Conservation (phyloP, 176 grass and related monocot genomes). For the Neostapfia colusana region DNA sequence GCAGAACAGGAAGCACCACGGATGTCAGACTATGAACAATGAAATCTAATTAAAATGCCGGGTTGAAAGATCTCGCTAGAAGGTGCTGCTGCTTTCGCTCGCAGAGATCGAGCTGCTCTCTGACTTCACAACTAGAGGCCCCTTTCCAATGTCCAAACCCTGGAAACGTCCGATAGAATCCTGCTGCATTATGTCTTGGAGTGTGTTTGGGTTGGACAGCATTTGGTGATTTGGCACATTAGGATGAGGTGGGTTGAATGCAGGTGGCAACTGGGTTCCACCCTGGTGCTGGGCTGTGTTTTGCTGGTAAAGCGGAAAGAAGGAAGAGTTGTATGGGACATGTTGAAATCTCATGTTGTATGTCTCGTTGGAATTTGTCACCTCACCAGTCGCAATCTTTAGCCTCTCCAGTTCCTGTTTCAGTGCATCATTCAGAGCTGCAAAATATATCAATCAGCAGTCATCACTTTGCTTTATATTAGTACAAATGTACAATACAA, state of each 20-base stretch:
- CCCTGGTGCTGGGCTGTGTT: conserved; percentile 52
- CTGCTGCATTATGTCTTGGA: conserved; percentile 85
- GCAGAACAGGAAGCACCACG: conserved; percentile 44
- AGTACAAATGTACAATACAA: conserved; percentile 17
- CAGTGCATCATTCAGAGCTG: conserved; percentile 92
- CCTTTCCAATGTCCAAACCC: conserved; percentile 85
- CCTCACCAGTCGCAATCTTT: conserved; percentile 84
- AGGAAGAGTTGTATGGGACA: conserved; percentile 68
- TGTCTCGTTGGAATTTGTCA: conserved; percentile 58
- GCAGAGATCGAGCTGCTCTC: conserved; percentile 88
- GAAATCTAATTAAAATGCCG: conserved; percentile 47
- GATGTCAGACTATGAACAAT: conserved; percentile 88
- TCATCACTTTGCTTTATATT: conserved; percentile 19
- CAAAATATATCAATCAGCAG: conserved; percentile 36
- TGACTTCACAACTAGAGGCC: conserved; percentile 66
- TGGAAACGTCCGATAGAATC: conserved; percentile 65
- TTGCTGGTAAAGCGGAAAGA: conserved; percentile 66
- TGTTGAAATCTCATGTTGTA: conserved; percentile 80
- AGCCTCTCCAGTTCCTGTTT: conserved; percentile 97
- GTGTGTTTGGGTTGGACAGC: conserved; percentile 50
- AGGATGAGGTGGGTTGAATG: conserved; percentile 60
- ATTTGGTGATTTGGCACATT: conserved; percentile 61
- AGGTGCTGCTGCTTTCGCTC: conserved; percentile 80
- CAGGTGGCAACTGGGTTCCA: conserved; percentile 47
- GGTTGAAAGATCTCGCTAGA: conserved; percentile 60